Evolutionary conservation across 352 stramenopile species (phyloP).

Genomic region (Stramenopiles sp.): DNA sequence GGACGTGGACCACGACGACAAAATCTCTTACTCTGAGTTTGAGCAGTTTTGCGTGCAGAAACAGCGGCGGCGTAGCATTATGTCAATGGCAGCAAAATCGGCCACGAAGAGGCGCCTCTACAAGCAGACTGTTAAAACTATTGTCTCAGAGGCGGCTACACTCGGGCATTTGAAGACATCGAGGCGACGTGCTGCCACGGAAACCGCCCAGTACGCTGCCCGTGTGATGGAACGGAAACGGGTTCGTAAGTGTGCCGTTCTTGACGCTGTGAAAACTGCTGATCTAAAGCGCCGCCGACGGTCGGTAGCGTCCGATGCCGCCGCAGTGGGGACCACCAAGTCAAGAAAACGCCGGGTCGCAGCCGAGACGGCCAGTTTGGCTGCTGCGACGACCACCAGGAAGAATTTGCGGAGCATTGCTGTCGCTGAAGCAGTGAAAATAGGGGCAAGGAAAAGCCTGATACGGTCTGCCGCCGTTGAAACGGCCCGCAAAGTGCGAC

Average conservation of each 20-base stretch:
- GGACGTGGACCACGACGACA: neutral
- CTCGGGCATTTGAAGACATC: neutral
- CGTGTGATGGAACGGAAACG: neutral
- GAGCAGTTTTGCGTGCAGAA: conserved; percentile 3
- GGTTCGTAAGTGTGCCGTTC: too few species aligned
- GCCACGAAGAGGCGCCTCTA: neutral
- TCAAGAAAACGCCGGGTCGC: too few species aligned
- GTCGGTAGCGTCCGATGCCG: neutral
- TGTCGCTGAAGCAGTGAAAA: too few species aligned
- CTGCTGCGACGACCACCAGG: too few species aligned
- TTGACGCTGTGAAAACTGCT: too few species aligned
- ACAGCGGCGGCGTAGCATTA: neutral
- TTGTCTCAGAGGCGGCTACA: neutral
- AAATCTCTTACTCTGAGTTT: conserved; percentile 11
- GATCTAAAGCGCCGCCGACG: neutral
- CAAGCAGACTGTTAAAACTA: neutral
- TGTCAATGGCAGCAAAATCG: neutral
- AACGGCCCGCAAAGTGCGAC: too few species aligned
- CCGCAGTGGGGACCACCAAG: too few species aligned
- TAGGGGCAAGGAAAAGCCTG: too few species aligned
- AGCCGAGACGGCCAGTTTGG: too few species aligned
- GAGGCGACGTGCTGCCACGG: neutral
- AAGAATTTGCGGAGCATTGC: too few species aligned
- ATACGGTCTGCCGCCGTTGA: too few species aligned
- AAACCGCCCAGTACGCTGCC: neutral